phyloP scores from a whole-genome alignment of 2,329 filamentous ascomycete species.

The Sordariomycetes sp. region DNA sequence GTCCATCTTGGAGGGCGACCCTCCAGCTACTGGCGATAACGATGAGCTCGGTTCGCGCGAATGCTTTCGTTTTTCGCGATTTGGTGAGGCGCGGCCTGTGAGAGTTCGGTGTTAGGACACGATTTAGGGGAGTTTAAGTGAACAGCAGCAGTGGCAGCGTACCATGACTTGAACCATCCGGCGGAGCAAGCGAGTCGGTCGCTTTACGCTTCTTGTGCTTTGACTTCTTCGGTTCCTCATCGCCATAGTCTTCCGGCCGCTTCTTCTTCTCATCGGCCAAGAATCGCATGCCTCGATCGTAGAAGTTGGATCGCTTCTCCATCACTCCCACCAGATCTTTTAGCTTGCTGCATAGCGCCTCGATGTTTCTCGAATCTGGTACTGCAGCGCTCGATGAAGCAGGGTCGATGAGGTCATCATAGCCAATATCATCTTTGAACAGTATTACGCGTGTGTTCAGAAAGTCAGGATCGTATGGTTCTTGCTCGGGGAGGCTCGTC shows the following conservation, averaged over 20 bases:
- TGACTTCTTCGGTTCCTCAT: constrained; percentile 43
- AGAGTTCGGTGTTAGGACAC: background rate
- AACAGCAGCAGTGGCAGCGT: constrained; percentile 3
- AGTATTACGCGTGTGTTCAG: constrained; percentile 54
- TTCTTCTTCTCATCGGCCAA: constrained; percentile 58
- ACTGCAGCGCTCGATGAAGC: constrained; percentile 46
- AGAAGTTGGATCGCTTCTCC: constrained; percentile 57
- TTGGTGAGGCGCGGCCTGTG: constrained; percentile 44
- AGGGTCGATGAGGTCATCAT: constrained; percentile 63
- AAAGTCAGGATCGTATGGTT: constrained; percentile 52
- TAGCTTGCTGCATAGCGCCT: constrained; percentile 55
- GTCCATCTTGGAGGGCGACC: constrained; percentile 47
- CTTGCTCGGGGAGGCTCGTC: constrained; percentile 44
- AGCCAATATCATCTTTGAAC: constrained; percentile 45
- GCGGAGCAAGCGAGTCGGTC: constrained; percentile 45
- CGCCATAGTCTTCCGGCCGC: constrained; percentile 42
- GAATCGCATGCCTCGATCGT: constrained; percentile 65
- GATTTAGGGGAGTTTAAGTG: background rate
- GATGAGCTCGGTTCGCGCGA: constrained; percentile 49
- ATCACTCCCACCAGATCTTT: constrained; percentile 57
- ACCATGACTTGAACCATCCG: constrained; percentile 33
- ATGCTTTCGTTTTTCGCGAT: constrained; percentile 44
- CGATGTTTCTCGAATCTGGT: constrained; percentile 54
- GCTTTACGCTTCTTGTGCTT: constrained; percentile 79
- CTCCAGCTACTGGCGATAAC: constrained; percentile 44